A percentile compares a stretch with the other conserved stretches of the same genome.
These are phyloP conservation scores for Ophiocordyceps robertsii DNA, from an alignment of 2,329 filamentous ascomycete genomes.

Conservation along the genomic window DNA sequence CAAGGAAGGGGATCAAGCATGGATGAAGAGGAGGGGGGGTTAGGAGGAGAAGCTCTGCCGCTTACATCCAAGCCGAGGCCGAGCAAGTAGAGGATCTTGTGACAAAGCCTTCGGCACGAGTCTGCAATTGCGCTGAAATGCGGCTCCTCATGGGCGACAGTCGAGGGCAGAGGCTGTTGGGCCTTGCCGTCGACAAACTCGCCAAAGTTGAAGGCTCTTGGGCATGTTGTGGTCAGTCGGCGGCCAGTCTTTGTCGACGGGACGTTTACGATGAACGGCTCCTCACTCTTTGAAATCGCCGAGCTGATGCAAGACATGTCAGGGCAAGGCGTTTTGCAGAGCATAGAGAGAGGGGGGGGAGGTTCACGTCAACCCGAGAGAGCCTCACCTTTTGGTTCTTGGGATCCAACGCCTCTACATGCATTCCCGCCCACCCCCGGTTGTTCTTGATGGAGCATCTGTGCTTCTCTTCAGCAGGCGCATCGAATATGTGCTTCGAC, in stretches of 20 bases:
- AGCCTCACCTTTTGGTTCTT: conserved; percentile 57
- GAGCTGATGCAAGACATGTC: conserved; percentile 30
- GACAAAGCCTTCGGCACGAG: conserved; percentile 60
- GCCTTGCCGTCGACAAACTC: conserved; percentile 56
- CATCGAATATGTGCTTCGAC: conserved; percentile 60
- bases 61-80: conserved; percentile 59
- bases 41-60: not conserved
- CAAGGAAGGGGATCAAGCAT: not conserved
- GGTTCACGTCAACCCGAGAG: too few relatives aligned
- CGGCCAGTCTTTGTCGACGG: not conserved
- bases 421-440: conserved; percentile 78
- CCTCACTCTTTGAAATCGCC: conserved; percentile 80
- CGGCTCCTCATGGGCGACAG: conserved; percentile 44
- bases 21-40: not conserved
- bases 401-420: conserved; percentile 78
- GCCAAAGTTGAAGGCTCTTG: conserved; percentile 82
- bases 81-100: conserved; percentile 61
- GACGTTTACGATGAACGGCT: too few relatives aligned
- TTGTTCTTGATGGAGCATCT: conserved; percentile 70
- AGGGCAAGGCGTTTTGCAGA: not conserved
- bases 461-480: conserved; percentile 58
- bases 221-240: not conserved
- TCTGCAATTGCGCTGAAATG: conserved; percentile 54
- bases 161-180: conserved; percentile 62
- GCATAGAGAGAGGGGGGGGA: not conserved